These are phyloP conservation scores for Pulicaria dysenterica DNA, from an alignment of 129 eudicot species.

Conservation along the genomic window DNA sequence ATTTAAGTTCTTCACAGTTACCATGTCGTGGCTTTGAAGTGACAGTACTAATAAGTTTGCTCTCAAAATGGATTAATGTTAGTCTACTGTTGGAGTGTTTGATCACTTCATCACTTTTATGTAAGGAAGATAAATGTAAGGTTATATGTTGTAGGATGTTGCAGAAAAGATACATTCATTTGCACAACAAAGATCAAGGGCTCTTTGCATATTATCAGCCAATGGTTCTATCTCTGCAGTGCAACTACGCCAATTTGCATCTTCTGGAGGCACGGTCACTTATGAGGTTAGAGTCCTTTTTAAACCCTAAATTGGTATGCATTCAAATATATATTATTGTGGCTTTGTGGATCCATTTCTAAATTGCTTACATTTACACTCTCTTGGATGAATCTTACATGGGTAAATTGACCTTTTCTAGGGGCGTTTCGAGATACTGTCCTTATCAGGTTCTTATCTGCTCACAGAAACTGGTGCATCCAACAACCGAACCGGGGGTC, in stretches of 20 bases:
- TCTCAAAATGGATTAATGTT: neutral
- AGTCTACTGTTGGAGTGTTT: neutral
- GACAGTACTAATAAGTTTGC: neutral
- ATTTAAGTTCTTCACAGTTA: neutral
- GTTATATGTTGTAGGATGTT: constrained; percentile 53
- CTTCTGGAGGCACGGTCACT: constrained; percentile 58
- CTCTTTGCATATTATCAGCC: constrained; percentile 74
- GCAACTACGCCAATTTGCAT: constrained; percentile 60
- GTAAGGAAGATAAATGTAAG: constrained; percentile 4
- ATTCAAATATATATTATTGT: neutral
- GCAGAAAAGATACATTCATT: constrained; percentile 66
- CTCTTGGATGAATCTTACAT: constrained; percentile 6
- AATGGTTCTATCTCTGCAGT: constrained; percentile 66
- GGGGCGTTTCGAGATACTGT: constrained; percentile 90
- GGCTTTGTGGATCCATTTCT: neutral
- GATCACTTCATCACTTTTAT: neutral
- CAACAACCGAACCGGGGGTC: constrained; percentile 75
- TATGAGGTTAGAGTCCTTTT: constrained; percentile 68
- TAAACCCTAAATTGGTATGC: neutral
- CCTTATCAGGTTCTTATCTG: constrained; percentile 88
- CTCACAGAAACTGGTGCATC: constrained; percentile 71
- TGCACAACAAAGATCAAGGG: constrained; percentile 82
- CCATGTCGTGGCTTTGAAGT: neutral
- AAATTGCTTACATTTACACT: neutral
- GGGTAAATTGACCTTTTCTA: constrained; percentile 25